These are phyloP conservation scores for Mycena filopes DNA, from an alignment of 768 basidiomycete genomes.

Conservation along the genomic window DNA sequence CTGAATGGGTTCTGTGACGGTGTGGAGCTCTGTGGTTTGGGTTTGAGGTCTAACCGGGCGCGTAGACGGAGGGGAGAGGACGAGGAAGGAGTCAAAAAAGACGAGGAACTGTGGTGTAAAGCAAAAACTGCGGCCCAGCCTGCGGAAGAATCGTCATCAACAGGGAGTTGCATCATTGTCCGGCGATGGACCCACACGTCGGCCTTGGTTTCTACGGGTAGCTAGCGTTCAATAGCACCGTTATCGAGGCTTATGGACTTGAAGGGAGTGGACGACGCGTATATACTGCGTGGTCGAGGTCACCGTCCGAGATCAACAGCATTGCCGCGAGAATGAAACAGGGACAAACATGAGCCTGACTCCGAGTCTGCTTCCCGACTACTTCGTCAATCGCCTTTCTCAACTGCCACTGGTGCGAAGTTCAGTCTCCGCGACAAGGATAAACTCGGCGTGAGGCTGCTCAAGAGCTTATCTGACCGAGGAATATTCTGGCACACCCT, in stretches of 20 bases:
- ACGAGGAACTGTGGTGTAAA: background rate
- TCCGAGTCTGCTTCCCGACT: no score
- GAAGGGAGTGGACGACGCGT: background rate
- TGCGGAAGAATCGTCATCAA: slow-evolving; percentile 27
- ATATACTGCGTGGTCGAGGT: background rate
- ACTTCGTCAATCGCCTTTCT: no score
- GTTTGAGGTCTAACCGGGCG: background rate
- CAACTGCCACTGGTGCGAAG: no score
- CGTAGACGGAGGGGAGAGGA: background rate
- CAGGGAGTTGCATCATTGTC: background rate
- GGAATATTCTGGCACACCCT: no score
- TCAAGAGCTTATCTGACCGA: no score
- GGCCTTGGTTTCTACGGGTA: background rate
- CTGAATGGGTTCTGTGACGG: background rate
- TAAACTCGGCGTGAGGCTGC: no score
- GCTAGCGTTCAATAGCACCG: background rate
- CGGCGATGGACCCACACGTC: background rate
- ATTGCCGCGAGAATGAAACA: background rate
- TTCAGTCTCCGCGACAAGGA: no score
- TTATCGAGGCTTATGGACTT: background rate
- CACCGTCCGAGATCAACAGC: background rate
- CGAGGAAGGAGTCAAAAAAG: no score
- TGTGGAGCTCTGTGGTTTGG: background rate
- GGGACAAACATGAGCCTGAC: slow-evolving; percentile 2
- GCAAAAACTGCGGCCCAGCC: slow-evolving; percentile 12